These are phyloP conservation scores for Hymenoscyphus repandus DNA, from an alignment of 2,329 filamentous ascomycete species.

Conservation along the genomic window DNA sequence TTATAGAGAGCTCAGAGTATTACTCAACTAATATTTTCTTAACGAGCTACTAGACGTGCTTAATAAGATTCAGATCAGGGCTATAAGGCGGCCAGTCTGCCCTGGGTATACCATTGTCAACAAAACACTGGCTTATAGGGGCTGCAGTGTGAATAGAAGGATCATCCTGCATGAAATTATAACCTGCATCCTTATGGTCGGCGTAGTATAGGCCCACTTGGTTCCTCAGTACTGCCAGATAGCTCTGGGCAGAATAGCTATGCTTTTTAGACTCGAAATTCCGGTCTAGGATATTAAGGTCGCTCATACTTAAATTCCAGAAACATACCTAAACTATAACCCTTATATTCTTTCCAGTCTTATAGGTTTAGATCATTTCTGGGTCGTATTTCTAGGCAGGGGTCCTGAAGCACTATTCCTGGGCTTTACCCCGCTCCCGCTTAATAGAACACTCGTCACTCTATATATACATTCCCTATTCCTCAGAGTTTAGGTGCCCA, in stretches of 20 bases:
- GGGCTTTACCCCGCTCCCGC: conserved; percentile 5
- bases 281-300: too few species aligned
- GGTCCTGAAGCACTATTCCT: too few species aligned
- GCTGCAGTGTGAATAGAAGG: neutral
- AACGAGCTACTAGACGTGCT: conserved; percentile 3
- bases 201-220: too few species aligned
- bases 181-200: neutral
- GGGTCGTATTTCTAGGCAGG: too few species aligned
- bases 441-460: conserved; percentile 15
- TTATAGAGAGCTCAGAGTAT: neutral
- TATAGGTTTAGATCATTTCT: conserved; percentile 3
- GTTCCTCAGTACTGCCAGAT: too few species aligned
- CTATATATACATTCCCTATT: conserved; percentile 13
- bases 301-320: too few species aligned
- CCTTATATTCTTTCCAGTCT: too few species aligned
- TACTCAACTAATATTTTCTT: conserved; percentile 1
- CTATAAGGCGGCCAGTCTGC: too few species aligned
- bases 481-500: neutral
- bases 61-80: conserved; percentile 10
- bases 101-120: neutral
- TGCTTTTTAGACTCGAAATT: too few species aligned
- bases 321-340: too few species aligned
- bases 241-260: too few species aligned
- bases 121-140: neutral
- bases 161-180: conserved; percentile 21